Conservation (phyloP, 208 protist genomes). For the Trypanosoma rangeli region DNA sequence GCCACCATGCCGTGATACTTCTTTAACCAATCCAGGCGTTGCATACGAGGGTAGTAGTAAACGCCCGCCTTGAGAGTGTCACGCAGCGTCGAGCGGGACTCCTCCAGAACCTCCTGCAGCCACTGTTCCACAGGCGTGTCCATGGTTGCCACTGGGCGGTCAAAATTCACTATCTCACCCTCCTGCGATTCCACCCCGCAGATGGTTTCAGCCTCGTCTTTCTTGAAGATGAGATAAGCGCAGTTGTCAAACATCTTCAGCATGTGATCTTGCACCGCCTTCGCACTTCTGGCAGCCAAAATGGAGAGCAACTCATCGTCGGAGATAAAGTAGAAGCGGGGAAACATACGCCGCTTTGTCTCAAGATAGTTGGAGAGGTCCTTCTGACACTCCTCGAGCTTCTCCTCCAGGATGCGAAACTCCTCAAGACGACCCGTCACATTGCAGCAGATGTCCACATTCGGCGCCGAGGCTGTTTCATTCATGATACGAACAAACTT, state of each 20-base stretch:
- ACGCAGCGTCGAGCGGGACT: constrained; percentile 94
- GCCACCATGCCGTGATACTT: constrained; percentile 96
- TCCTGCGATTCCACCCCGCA: constrained; percentile 97
- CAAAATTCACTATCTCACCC: constrained; percentile 94
- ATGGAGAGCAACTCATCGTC: constrained; percentile 99
- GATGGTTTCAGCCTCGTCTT: constrained; percentile 87
- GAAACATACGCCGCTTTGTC: constrained; percentile 97
- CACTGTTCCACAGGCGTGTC: constrained; percentile 96
- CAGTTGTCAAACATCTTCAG: constrained; percentile 99
- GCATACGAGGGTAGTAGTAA: constrained; percentile 96
- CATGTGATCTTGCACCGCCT: constrained; percentile 98
- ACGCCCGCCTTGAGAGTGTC: constrained; percentile 97
- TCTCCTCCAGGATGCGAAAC: constrained; percentile 90
- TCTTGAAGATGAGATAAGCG: constrained; percentile 94
- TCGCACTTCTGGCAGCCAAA: constrained; percentile 94
- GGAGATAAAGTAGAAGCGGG: constrained; percentile 99
- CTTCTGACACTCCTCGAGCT: constrained; percentile 98
- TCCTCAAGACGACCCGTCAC: constrained; percentile 91
- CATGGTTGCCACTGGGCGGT: constrained; percentile 83
- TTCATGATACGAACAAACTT: constrained; percentile 97
- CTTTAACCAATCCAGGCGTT: constrained; percentile 95
- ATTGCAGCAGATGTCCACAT: constrained; percentile 94
- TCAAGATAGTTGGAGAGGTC: constrained; percentile 98
- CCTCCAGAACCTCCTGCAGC: constrained; percentile 95
- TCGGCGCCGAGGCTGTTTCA: constrained; percentile 89